phyloP scores from a whole-genome alignment of 1,284 basidiomycete genomes.

The Ganoderma leucocontextum region DNA sequence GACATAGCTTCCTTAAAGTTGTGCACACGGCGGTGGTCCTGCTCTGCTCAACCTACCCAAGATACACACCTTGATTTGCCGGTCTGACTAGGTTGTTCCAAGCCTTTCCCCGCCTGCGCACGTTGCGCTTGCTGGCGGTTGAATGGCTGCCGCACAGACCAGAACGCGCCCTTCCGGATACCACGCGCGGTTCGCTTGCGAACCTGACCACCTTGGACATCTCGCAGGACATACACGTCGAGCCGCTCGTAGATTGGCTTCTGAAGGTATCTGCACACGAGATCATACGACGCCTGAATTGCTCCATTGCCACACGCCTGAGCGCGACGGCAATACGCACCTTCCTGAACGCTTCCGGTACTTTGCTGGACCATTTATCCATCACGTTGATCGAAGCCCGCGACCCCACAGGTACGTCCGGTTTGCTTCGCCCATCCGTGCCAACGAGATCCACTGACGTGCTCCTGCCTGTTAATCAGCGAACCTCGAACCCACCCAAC shows the following conservation, averaged over 20 bases:
- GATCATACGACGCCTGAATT: constrained; percentile 28
- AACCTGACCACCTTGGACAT: constrained; percentile 30
- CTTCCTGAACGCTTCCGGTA: constrained; percentile 32
- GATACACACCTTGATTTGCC: constrained; percentile 21
- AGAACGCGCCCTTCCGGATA: not conserved
- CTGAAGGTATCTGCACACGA: constrained; percentile 21
- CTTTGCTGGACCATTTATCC: constrained; percentile 26
- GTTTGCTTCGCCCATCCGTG: not conserved
- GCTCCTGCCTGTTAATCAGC: constrained; percentile 10
- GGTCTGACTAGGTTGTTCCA: constrained; percentile 30
- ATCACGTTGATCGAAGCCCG: constrained; percentile 35
- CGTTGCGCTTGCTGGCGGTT: constrained; percentile 25
- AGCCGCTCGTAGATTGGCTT: constrained; percentile 34
- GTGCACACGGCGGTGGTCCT: not conserved
- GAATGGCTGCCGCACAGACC: constrained; percentile 27
- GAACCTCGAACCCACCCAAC: constrained; percentile 28
- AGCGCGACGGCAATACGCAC: constrained; percentile 32
- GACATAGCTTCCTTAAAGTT: too few species aligned
- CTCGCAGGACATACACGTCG: constrained; percentile 33
- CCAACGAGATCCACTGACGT: not conserved
- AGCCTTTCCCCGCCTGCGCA: constrained; percentile 25
- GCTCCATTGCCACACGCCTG: constrained; percentile 31
- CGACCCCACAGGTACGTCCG: constrained; percentile 36
- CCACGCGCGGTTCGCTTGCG: constrained; percentile 8
- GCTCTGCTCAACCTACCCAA: constrained; percentile 1